A percentile compares a stretch with the other conserved stretches of the same genome.
Conservation (phyloP, 73 alveolate species). For the Urostyla sp. region DNA sequence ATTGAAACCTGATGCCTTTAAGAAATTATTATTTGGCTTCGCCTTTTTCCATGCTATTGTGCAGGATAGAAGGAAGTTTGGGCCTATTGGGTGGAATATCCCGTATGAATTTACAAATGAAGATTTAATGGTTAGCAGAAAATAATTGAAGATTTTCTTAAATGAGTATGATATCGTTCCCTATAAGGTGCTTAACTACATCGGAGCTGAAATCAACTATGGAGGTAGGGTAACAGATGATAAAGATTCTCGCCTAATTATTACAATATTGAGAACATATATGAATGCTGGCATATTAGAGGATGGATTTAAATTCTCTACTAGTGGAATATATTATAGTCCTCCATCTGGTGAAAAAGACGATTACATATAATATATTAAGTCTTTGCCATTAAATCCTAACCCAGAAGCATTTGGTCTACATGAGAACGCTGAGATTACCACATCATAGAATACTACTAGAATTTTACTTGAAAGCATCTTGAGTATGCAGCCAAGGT, state of each 20-base stretch:
- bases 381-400: slow-evolving; percentile 95
- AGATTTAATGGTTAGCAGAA: slow-evolving; percentile 89
- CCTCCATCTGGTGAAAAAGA: slow-evolving; percentile 97
- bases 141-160: slow-evolving; percentile 86
- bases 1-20: slow-evolving; percentile 96
- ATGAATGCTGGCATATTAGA: slow-evolving; percentile 92
- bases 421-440: slow-evolving; percentile 99
- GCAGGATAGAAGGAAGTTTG: slow-evolving; percentile 99
- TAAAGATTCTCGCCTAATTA: slow-evolving; percentile 93
- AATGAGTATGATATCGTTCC: slow-evolving; percentile 92
- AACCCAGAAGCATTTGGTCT: slow-evolving; percentile 99
- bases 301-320: slow-evolving; percentile 94
- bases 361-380: slow-evolving; percentile 97
- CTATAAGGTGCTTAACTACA: slow-evolving; percentile 97
- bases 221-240: slow-evolving; percentile 99
- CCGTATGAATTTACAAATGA: slow-evolving; percentile 97
- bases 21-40: slow-evolving; percentile 98
- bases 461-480: slow-evolving; percentile 93
- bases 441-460: slow-evolving; percentile 97
- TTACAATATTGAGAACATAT: slow-evolving; percentile 95
- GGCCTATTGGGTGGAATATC: slow-evolving; percentile 98
- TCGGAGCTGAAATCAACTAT: slow-evolving; percentile 99
- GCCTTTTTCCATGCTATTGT: slow-evolving; percentile 99
- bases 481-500: slow-evolving; percentile 95
- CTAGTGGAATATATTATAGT: slow-evolving; percentile 92